Conservation (phyloP, 202 grass and related monocot species). For the Hordeum pubiflorum region DNA sequence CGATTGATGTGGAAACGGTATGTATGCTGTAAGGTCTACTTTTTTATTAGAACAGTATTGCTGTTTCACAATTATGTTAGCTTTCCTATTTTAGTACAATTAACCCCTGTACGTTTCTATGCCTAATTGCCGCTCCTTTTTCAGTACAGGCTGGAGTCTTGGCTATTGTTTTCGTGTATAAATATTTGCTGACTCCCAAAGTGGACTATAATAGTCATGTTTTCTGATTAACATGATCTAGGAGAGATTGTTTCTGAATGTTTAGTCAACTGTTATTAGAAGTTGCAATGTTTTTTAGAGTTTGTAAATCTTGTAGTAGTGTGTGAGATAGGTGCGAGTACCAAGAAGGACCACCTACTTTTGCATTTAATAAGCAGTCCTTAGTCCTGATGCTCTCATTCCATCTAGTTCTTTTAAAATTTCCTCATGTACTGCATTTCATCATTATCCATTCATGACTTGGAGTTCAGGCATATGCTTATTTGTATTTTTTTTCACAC, state of each 20-base stretch:
- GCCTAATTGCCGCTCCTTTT: not conserved
- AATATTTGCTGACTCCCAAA: not conserved
- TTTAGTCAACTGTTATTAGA: not conserved
- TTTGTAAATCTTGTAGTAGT: not conserved
- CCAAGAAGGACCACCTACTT: not conserved
- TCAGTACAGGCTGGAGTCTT: not conserved
- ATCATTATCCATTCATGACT: not conserved
- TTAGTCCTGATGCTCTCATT: not conserved
- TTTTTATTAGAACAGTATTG: not conserved
- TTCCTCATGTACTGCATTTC: not conserved
- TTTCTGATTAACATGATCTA: not conserved
- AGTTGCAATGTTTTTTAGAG: not conserved
- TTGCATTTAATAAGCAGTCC: not conserved
- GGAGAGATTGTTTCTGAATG: not conserved
- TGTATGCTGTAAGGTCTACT: not conserved
- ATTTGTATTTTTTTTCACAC: not conserved
- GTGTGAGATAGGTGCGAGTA: not conserved
- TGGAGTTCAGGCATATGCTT: not conserved
- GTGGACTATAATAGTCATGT: not conserved
- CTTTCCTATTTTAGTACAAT: not conserved
- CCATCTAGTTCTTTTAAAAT: not conserved
- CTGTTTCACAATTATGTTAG: not conserved
- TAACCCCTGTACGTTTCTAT: not conserved
- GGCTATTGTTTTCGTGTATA: not conserved
- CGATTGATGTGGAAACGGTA: slow-evolving; percentile 84